phyloP scores from a whole-genome alignment of 805 yeast species.

The Starmerella bombicola region DNA sequence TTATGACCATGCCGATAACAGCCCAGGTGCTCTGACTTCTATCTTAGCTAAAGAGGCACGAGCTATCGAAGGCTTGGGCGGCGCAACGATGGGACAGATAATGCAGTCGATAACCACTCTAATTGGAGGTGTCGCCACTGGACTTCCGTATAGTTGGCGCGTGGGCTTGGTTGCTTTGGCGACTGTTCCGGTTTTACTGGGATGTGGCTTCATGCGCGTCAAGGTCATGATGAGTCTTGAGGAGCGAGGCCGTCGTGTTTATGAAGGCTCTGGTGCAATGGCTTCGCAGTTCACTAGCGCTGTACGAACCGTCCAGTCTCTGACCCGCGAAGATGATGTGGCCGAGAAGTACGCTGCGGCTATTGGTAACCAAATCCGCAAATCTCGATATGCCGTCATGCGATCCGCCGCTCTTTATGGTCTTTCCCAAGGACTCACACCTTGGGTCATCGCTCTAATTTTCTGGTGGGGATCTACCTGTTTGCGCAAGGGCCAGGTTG shows the following conservation, averaged over 20 bases:
- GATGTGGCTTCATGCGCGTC: constrained; percentile 32
- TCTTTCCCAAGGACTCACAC: constrained; percentile 31
- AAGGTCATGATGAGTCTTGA: constrained; percentile 27
- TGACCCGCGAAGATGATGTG: constrained; percentile 33
- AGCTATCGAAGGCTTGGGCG: constrained; percentile 32
- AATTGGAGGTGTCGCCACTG: constrained; percentile 31
- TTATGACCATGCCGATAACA: constrained; percentile 29
- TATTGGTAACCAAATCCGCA: constrained; percentile 26
- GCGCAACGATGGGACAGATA: constrained; percentile 33
- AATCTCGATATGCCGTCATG: constrained; percentile 23
- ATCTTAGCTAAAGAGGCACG: constrained; percentile 33
- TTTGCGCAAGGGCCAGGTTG: constrained; percentile 26
- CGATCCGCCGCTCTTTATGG: constrained; percentile 31
- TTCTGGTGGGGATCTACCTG: constrained; percentile 36
- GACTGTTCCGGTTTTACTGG: constrained; percentile 31
- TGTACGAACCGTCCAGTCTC: constrained; percentile 33
- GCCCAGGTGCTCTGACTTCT: constrained; percentile 31
- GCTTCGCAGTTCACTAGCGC: constrained; percentile 33
- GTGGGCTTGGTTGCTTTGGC: constrained; percentile 33
- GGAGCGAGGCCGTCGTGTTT: constrained; percentile 31
- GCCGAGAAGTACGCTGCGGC: constrained; percentile 24
- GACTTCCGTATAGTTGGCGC: constrained; percentile 32
- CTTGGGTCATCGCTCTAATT: constrained; percentile 32
- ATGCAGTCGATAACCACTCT: constrained; percentile 30
- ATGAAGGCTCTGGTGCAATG: constrained; percentile 31